phyloP scores from a whole-genome alignment of 768 basidiomycete genomes.

The Psilocybe sp. region DNA sequence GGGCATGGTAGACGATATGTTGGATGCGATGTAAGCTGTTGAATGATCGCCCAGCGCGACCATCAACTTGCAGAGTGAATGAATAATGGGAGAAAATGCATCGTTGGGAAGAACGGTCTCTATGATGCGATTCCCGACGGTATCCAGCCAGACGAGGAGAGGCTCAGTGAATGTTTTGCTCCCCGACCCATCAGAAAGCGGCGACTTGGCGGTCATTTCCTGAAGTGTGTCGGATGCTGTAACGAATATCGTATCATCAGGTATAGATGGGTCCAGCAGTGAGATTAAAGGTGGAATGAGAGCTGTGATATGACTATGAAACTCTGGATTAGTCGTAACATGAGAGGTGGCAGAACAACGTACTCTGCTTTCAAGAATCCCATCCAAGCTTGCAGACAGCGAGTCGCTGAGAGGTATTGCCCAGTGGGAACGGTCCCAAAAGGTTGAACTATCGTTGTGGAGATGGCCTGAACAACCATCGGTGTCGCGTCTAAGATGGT shows the following conservation, averaged over 20 bases:
- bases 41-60: slow-evolving; percentile 86
- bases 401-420: slow-evolving; percentile 69
- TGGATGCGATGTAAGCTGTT: slow-evolving; percentile 66
- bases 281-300: slow-evolving; percentile 65
- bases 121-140: slow-evolving; percentile 47
- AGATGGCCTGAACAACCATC: slow-evolving; percentile 70
- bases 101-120: slow-evolving; percentile 33
- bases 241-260: slow-evolving; percentile 55
- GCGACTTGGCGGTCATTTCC: slow-evolving; percentile 75
- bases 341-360: slow-evolving; percentile 16
- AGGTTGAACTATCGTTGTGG: slow-evolving; percentile 47
- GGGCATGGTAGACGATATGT: slow-evolving; percentile 49
- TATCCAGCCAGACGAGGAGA: slow-evolving; percentile 74
- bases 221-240: slow-evolving; percentile 70
- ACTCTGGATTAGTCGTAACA: not conserved
- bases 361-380: slow-evolving; percentile 65
- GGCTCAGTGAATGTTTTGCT: slow-evolving; percentile 78
- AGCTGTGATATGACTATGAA: slow-evolving; percentile 60
- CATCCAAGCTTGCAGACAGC: slow-evolving; percentile 85
- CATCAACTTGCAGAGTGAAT: slow-evolving; percentile 78
- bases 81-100: slow-evolving; percentile 53
- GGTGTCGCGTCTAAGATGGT: slow-evolving; percentile 66
- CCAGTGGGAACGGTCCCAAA: slow-evolving; percentile 26
- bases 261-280: slow-evolving; percentile 52
- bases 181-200: slow-evolving; percentile 69